Base-by-base conservation (phyloP, 768 basidiomycete genomes). In the Collybia sordida region DNA sequence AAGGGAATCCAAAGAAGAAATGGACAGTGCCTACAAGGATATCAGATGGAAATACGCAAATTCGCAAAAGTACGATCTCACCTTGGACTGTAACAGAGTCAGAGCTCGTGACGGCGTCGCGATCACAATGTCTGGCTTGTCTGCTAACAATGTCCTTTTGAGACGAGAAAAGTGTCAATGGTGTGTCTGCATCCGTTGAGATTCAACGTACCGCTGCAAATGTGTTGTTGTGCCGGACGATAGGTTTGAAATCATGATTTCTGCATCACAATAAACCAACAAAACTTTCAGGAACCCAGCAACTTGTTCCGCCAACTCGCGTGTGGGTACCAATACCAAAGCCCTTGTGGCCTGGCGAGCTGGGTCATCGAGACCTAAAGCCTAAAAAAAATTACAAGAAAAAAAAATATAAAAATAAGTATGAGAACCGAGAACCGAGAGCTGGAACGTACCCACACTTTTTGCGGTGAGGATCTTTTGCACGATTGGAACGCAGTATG, bases 271-370 rank as follows among this genome's bases (percentile, higher is more conserved):
- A 64, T 98, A 95, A 4, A 72, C 71, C 19, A 87, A 64, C 3
- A 96, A 72, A 2, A 70, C 72, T 35, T 73, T 80, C 39, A 98
- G 58, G 64, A 88, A 88, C 0, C 74, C 68, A 0, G 85, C 72
- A 1, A 97, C 92, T 71, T 99, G 97, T 66, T 97, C 90, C 1
- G 95, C 82, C 23, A 99, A 74, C 64, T 99, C 97, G 51, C 90
- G 75, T 2, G 96, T 98, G 0, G 97, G 97, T 2, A 94, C 90
- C 6, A 94, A 76, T 42, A 94, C 82, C 45, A 93, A 61, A 11
- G 78, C 90, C 38, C 92, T 81, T 3, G 93, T 95, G 11, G 73
- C 70, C 61, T 78, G 82, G 56, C 72, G 69, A 27, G 66, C 58
- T 11, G 70, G 57, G 58, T 80, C 73, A 35, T 70, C 69, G 15